Conservation (phyloP, 1,284 basidiomycete genomes). For the Cutaneotrichosporon dermatis region DNA sequence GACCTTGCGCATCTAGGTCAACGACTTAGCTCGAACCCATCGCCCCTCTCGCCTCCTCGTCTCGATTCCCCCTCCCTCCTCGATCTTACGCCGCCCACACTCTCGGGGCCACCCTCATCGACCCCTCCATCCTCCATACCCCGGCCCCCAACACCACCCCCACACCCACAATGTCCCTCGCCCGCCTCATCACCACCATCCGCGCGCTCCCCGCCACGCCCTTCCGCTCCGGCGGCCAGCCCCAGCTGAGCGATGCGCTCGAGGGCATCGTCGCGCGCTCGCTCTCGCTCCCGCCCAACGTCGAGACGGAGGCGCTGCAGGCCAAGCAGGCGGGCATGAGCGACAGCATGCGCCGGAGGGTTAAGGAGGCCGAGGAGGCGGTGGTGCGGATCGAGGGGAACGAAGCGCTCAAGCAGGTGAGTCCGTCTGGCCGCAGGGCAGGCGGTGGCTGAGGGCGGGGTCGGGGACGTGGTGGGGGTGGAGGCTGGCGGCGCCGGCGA, state of each 20-base stretch:
- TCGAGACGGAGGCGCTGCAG: slow-evolving; percentile 10
- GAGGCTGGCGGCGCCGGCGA: too few relatives aligned
- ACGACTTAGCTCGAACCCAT: too few relatives aligned
- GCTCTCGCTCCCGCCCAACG: slow-evolving; percentile 20
- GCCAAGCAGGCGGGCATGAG: slow-evolving; percentile 7
- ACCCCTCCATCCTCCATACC: too few relatives aligned
- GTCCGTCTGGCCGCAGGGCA: slow-evolving; percentile 7
- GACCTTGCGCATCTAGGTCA: too few relatives aligned
- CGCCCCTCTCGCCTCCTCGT: too few relatives aligned
- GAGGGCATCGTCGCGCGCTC: slow-evolving; percentile 30
- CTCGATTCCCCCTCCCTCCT: too few relatives aligned
- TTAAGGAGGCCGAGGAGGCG: slow-evolving; percentile 20
- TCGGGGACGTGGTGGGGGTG: neutral
- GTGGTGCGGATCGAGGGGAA: slow-evolving; percentile 27
- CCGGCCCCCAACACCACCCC: neutral
- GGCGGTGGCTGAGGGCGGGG: neutral
- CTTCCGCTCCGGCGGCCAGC: slow-evolving; percentile 29
- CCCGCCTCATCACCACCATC: slow-evolving; percentile 26
- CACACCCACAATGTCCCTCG: slow-evolving; percentile 2
- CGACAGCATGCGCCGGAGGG: slow-evolving; percentile 16
- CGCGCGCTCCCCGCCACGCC: slow-evolving; percentile 38
- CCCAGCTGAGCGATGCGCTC: slow-evolving; percentile 40
- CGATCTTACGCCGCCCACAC: too few relatives aligned
- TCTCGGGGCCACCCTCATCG: neutral
- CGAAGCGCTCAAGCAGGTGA: slow-evolving; percentile 28